Base-by-base conservation (phyloP, 192 early-diverging fungal species). In the Chytriomyces confervae region DNA sequence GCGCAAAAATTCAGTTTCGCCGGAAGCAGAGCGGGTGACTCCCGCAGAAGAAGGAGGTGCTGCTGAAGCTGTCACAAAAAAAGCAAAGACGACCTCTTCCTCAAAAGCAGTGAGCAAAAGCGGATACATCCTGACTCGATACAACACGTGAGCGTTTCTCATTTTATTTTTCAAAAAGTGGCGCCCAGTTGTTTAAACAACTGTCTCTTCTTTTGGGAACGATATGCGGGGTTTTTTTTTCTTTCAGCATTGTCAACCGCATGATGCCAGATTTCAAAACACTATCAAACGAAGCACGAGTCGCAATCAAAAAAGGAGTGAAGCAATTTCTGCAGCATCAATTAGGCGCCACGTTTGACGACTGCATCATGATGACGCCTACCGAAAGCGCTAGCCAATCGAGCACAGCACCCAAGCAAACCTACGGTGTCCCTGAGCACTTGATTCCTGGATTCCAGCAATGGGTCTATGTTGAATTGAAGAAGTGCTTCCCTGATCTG, bases 251-350 rank as follows among this genome's bases (percentile, higher is more conserved):
- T n/a, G 11, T 75, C 10, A 49, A 49, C 13, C 43, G 45, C 13
- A 66, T 75, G 60, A 75, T 75, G 73, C 60, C 60, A 13, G 62
- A 75, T n/a, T 75, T 75, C 61, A 75, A 62, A 47, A 65, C 27
- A 5, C 62, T 75, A 20, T 29, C 60, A 10, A 27, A 27, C n/a
- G 73, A 75, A 10, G 73, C 62, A 18, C 60, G 60, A 20, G 73
- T 75, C 29, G 73, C 73, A 18, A 75, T 75, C 61, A 75, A 75
- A 62, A 11, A 43, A 5, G 73, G 61, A 10, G 73, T 75, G n/a
- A 75, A 75, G 57, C 16, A 49, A 62, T 75, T 65, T 75, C 73
- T 75, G 3, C 73, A 65, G 45, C 60, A 64, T 11, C 61, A 75
- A 44, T n/a, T 75, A 36, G 73, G 61, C 18, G 73, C 64, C 13